Conservation (phyloP, 495 filamentous ascomycete species). For the Talaromyces liani region DNA sequence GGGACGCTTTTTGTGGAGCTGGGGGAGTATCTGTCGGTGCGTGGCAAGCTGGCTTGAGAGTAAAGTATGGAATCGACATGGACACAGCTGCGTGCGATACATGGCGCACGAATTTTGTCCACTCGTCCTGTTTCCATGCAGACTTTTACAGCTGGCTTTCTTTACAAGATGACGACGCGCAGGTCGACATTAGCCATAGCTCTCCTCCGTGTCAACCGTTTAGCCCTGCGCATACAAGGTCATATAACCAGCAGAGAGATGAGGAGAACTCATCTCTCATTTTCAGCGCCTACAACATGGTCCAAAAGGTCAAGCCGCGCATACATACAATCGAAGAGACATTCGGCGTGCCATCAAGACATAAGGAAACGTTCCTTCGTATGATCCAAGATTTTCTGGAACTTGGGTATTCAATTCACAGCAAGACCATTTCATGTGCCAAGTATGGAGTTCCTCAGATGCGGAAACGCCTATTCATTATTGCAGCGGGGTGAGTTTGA, state of each 20-base stretch:
- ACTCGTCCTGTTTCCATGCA: constrained; percentile 29
- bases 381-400: constrained; percentile 59
- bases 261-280: constrained; percentile 67
- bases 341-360: constrained; percentile 48
- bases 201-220: constrained; percentile 83
- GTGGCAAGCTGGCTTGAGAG: constrained; percentile 46
- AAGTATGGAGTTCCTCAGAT: constrained; percentile 56
- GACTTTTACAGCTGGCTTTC: constrained; percentile 24
- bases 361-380: constrained; percentile 46
- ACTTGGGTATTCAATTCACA: constrained; percentile 62
- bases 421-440: constrained; percentile 42
- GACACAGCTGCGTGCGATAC: constrained; percentile 46
- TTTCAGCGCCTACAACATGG: constrained; percentile 52
- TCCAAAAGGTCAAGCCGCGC: constrained; percentile 56
- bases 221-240: constrained; percentile 63
- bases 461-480: constrained; percentile 61
- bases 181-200: constrained; percentile 68
- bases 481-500: constrained; percentile 62
- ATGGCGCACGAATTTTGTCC: constrained; percentile 54
- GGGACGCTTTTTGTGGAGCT: constrained; percentile 68
- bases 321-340: constrained; percentile 84
- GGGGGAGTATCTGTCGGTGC: constrained; percentile 72
- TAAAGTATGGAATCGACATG: constrained; percentile 59
- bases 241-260: constrained; percentile 50
- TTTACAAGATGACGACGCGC: constrained; percentile 18